Percentiles rank a stretch among this genome's conserved stretches.
phyloP scores from a whole-genome alignment of 805 yeast genomes.

The Starmerella gropengiesseri region DNA sequence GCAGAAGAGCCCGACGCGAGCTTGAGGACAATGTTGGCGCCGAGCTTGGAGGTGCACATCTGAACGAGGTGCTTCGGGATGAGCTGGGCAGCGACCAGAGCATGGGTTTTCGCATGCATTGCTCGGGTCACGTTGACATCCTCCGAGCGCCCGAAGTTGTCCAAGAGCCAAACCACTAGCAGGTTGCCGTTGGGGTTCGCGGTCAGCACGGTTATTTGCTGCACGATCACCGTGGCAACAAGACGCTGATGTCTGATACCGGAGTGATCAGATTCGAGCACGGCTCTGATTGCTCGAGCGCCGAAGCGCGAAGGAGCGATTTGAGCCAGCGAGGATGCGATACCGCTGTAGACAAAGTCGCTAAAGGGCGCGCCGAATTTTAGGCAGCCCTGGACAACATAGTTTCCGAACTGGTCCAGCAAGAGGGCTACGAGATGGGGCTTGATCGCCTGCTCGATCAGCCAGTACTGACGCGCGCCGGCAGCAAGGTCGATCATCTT shows the following conservation, averaged over 20 bases:
- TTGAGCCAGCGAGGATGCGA: constrained; percentile 63
- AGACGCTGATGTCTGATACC: constrained; percentile 57
- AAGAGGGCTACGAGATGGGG: constrained; percentile 78
- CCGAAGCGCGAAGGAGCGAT: constrained; percentile 87
- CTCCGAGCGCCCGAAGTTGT: constrained; percentile 48
- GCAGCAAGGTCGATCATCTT: constrained; percentile 72
- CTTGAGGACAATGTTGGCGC: constrained; percentile 71
- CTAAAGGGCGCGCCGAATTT: constrained; percentile 83
- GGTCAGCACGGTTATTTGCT: constrained; percentile 67
- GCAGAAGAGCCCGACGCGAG: constrained; percentile 34
- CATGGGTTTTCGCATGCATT: constrained; percentile 31
- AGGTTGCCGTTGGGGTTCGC: constrained; percentile 80
- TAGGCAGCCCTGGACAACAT: constrained; percentile 87
- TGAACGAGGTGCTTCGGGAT: constrained; percentile 46
- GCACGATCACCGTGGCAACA: constrained; percentile 65
- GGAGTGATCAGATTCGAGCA: constrained; percentile 68
- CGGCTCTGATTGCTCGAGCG: constrained; percentile 87
- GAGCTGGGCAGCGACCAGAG: constrained; percentile 51
- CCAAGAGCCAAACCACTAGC: constrained; percentile 87
- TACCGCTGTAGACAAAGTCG: constrained; percentile 77
- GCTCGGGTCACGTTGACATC: constrained; percentile 6
- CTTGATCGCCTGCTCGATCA: constrained; percentile 58
- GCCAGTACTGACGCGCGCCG: constrained; percentile 48
- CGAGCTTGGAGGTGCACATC: constrained; percentile 71
- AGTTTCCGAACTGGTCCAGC: constrained; percentile 93